Evolutionary conservation across 1,139 yeast genomes (phyloP).

Genomic region (Debaryomyces psychrophilus): DNA sequence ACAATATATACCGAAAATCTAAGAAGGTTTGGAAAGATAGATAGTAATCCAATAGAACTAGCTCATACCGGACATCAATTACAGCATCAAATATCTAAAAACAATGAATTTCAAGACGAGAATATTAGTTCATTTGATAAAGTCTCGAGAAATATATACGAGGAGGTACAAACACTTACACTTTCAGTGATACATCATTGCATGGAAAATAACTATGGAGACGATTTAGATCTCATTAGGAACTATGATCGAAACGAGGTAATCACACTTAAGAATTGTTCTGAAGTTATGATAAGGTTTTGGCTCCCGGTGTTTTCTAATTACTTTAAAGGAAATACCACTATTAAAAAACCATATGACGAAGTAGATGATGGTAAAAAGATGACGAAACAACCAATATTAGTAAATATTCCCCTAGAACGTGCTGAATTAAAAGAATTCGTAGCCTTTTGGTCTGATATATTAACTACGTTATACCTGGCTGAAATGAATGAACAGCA

Average conservation of each 20-base stretch:
- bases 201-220: slow-evolving; percentile 60
- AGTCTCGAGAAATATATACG: slow-evolving; percentile 22
- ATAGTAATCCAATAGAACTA: not conserved
- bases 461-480: slow-evolving; percentile 45
- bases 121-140: slow-evolving; percentile 10
- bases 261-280: slow-evolving; percentile 43
- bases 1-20: slow-evolving; percentile 49
- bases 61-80: not conserved
- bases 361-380: slow-evolving; percentile 26
- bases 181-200: slow-evolving; percentile 54
- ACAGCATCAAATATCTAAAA: not conserved
- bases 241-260: slow-evolving; percentile 47
- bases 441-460: slow-evolving; percentile 53
- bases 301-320: slow-evolving; percentile 64
- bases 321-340: slow-evolving; percentile 35
- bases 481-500: slow-evolving; percentile 42
- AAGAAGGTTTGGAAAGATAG: slow-evolving; percentile 22
- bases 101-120: not conserved
- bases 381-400: slow-evolving; percentile 22
- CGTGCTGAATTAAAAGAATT: slow-evolving; percentile 39
- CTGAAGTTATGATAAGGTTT: slow-evolving; percentile 45
- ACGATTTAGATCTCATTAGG: slow-evolving; percentile 51
- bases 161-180: slow-evolving; percentile 47
- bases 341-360: slow-evolving; percentile 27
- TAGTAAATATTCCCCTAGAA: slow-evolving; percentile 31